Conservation (phyloP, 345 rosid genomes). For the Leavenworthia alabamica region DNA sequence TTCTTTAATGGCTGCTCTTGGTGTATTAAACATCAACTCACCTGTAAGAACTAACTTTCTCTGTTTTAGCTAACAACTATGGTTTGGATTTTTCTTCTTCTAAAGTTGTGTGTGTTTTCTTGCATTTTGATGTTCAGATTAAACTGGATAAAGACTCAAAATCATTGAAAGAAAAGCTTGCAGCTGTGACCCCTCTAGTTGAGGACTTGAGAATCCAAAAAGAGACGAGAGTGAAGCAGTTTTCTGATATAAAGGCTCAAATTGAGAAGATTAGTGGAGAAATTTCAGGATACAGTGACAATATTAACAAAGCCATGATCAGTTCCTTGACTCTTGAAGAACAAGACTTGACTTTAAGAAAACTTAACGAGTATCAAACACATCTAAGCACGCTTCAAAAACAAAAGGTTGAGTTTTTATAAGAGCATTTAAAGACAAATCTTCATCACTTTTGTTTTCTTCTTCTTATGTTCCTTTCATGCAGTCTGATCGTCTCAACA, state of each 20-base stretch:
- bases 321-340: constrained; percentile 53
- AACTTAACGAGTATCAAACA: constrained; percentile 73
- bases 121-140: constrained; percentile 36
- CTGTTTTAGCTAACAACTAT: background rate
- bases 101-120: background rate
- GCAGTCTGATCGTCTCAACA: constrained; percentile 89
- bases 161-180: constrained; percentile 75
- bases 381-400: constrained; percentile 74
- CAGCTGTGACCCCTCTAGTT: constrained; percentile 64
- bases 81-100: background rate
- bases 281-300: constrained; percentile 59
- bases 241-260: constrained; percentile 61
- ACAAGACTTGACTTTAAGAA: constrained; percentile 74
- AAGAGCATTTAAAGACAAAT: background rate
- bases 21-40: constrained; percentile 61
- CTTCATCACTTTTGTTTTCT: background rate
- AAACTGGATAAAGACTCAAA: constrained; percentile 46
- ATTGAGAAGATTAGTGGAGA: constrained; percentile 79
- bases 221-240: constrained; percentile 76
- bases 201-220: constrained; percentile 70
- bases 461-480: constrained; percentile 12
- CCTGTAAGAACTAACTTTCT: constrained; percentile 34
- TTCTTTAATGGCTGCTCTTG: constrained; percentile 81
- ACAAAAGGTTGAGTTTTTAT: constrained; percentile 54
- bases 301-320: constrained; percentile 33